Conservation (phyloP, 2,329 filamentous ascomycete genomes). For the Scedosporium apiospermum region DNA sequence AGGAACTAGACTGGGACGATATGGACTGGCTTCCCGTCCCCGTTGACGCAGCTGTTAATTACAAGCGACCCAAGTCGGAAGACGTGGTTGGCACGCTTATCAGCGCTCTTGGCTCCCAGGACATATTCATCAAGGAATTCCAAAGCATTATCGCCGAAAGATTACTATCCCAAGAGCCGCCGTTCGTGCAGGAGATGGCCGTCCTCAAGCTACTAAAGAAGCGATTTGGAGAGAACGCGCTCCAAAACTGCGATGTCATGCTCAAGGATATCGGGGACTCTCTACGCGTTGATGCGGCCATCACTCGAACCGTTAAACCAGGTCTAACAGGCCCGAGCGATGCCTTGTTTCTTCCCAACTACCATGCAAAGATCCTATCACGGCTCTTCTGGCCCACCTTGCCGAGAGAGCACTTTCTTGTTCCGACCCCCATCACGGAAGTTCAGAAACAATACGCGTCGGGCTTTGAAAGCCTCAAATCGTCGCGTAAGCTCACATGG, state of each 20-base stretch:
- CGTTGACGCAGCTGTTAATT: constrained; percentile 85
- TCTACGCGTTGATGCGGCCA: constrained; percentile 50
- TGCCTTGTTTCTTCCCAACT: constrained; percentile 23
- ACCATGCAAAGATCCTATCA: constrained; percentile 80
- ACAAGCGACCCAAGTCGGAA: constrained; percentile 77
- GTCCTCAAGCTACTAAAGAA: constrained; percentile 82
- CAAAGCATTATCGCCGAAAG: constrained; percentile 82
- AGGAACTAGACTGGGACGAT: constrained; percentile 81
- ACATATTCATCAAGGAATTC: constrained; percentile 89
- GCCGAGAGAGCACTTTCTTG: constrained; percentile 56
- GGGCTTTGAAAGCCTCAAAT: constrained; percentile 72
- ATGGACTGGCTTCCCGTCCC: constrained; percentile 91
- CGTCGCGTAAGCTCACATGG: constrained; percentile 81
- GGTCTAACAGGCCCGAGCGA: constrained; percentile 13
- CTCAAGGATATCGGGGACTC: constrained; percentile 87
- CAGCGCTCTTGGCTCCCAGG: constrained; percentile 77
- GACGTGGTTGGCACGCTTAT: constrained; percentile 91
- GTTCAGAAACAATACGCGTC: constrained; percentile 63
- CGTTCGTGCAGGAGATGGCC: constrained; percentile 70
- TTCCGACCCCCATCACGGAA: constrained; percentile 48
- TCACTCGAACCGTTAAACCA: constrained; percentile 8
- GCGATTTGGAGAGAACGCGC: constrained; percentile 72
- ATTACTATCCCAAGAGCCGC: constrained; percentile 54
- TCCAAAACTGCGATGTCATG: constrained; percentile 97
- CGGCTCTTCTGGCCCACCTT: constrained; percentile 88